phyloP scores from a whole-genome alignment of 306 rosid genomes.

The Cicer pinnatifidum region DNA sequence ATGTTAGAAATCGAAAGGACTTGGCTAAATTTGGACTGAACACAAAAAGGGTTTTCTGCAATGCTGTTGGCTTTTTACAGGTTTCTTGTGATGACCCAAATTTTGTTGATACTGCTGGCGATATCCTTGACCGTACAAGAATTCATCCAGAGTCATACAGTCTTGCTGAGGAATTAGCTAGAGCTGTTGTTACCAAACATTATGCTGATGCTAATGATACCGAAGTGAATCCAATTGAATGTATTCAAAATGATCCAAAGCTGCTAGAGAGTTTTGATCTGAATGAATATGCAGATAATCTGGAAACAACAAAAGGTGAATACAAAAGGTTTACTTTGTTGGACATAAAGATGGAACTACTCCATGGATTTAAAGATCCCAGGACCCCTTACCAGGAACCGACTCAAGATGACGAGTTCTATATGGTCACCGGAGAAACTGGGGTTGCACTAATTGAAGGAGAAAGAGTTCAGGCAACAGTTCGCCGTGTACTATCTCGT shows the following conservation, averaged over 20 bases:
- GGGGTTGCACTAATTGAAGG: constrained; percentile 52
- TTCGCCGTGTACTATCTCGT: constrained; percentile 46
- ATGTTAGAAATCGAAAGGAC: constrained; percentile 47
- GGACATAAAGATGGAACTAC: constrained; percentile 54
- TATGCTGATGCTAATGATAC: constrained; percentile 39
- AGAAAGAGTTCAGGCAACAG: constrained; percentile 52
- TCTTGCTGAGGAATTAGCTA: constrained; percentile 56
- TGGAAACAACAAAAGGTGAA: constrained; percentile 48
- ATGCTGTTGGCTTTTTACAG: constrained; percentile 56
- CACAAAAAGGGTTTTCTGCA: constrained; percentile 51
- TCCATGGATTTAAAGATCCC: constrained; percentile 59
- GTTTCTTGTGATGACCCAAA: constrained; percentile 44
- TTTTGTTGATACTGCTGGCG: constrained; percentile 42
- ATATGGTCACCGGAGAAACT: constrained; percentile 52
- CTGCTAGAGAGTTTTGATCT: constrained; percentile 52
- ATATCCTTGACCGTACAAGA: constrained; percentile 51
- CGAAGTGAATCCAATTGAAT: constrained; percentile 44
- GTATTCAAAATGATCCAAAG: constrained; percentile 48
- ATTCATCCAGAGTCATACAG: constrained; percentile 60
- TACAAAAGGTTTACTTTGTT: constrained; percentile 44
- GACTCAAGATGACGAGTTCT: constrained; percentile 53
- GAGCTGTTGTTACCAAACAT: constrained; percentile 47
- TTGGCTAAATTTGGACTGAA: constrained; percentile 52
- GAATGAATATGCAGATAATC: constrained; percentile 47
- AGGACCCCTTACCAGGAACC: constrained; percentile 51